Evolutionary conservation across 495 filamentous ascomycete species (phyloP), one percentile per base, ranked within the genome.

Genomic region (Melanomma pulvis-pyrius): DNA sequence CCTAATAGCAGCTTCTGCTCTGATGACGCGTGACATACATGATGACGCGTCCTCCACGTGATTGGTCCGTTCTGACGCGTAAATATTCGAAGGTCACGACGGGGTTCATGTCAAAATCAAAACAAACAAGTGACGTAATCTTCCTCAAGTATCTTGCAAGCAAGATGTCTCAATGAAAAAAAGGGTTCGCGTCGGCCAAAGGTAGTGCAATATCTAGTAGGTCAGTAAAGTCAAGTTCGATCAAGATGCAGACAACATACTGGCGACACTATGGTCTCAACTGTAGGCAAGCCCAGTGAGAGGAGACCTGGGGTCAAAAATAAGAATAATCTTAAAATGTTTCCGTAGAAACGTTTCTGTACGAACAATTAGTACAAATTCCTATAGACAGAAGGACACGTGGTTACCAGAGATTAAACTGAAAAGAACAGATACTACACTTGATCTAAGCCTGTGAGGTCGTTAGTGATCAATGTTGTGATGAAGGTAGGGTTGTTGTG

Each of bases 391-490:
- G 92, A 92, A 41, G 34, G 34, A 8, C 34, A 8, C 34, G 8
- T 41, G 34, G 34, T 8, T 41, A 8, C 34, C 34, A 41, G 34
- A 41, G 34, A 41, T 41, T 41, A 94, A n/a, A n/a, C n/a, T n/a
- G n/a, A n/a, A n/a, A n/a, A n/a, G n/a, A n/a, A n/a, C n/a, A n/a
- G n/a, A n/a, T 96, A 93, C 90, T 93, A 93, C 90, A 93, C 91
- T 92, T 93, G 91, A 93, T 93, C 90, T 93, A 88, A 89, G 86
- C 86, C 87, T 88, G 86, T n/a, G n/a, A 85, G 85, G 86, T 86
- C 83, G 69, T 64, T 68, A 65, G 8, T 41, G 34, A 41, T 8
- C 8, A 41, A 8, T 41, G 34, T 41, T 41, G 34, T 41, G 15
- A 47, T 17, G 21, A 47, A 47, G 44, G 15, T n/a, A 47, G 17